phyloP scores from a whole-genome alignment of 495 filamentous ascomycete genomes.

The Pseudomonodictys pantanalensis region DNA sequence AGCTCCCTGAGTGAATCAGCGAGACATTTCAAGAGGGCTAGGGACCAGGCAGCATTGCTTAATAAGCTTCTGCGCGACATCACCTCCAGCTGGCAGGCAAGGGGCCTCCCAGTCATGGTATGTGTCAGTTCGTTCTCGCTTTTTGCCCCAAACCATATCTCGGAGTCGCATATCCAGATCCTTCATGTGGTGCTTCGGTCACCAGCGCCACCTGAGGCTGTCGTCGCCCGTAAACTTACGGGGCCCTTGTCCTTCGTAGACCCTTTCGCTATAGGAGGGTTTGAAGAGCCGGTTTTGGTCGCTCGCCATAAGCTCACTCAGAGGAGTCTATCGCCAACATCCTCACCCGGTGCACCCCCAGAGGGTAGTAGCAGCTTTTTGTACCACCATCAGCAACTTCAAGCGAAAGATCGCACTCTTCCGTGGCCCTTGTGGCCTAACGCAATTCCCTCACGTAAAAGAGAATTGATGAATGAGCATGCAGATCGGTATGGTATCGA shows the following conservation, averaged over 20 bases:
- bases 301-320: background rate
- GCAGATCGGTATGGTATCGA: slow-evolving; percentile 21
- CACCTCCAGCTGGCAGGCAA: background rate
- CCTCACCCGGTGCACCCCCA: too few species aligned
- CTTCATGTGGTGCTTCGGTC: slow-evolving; percentile 18
- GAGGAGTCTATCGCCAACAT: background rate
- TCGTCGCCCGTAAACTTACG: background rate
- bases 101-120: slow-evolving; percentile 18
- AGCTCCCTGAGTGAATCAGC: background rate
- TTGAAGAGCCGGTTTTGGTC: background rate
- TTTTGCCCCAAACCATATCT: slow-evolving; percentile 21
- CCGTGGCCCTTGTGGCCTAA: slow-evolving; percentile 27
- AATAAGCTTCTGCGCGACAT: slow-evolving; percentile 18
- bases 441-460: slow-evolving; percentile 11
- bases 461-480: slow-evolving; percentile 6
- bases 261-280: background rate
- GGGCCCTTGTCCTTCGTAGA: slow-evolving; percentile 1
- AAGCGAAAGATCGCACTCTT: background rate
- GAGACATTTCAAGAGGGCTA: slow-evolving; percentile 3
- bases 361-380: background rate
- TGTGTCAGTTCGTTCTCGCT: slow-evolving; percentile 15
- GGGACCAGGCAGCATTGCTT: background rate
- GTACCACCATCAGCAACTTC: background rate
- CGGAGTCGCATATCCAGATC: slow-evolving; percentile 24
- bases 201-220: background rate